These are phyloP conservation scores for Saccharomyces pastorianus DNA, from an alignment of 1,139 yeast species.

Conservation along the genomic window DNA sequence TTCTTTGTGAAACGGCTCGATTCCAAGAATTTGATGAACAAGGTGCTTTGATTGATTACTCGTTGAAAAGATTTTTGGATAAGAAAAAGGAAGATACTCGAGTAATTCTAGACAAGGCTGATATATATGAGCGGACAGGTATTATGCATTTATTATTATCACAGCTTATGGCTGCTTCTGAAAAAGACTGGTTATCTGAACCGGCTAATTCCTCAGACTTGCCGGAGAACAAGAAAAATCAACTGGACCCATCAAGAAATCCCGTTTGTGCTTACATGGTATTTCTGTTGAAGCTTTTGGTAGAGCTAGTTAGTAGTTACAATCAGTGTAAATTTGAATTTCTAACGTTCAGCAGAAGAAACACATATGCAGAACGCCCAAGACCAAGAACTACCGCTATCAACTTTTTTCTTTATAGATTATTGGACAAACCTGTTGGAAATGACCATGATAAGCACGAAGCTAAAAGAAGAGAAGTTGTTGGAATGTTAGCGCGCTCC, in stretches of 20 bases:
- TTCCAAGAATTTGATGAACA: slow-evolving; percentile 44
- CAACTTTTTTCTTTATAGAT: slow-evolving; percentile 68
- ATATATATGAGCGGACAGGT: slow-evolving; percentile 39
- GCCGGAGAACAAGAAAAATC: slow-evolving; percentile 26
- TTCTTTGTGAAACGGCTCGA: slow-evolving; percentile 42
- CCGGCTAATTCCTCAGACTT: slow-evolving; percentile 23
- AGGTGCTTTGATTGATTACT: slow-evolving; percentile 19
- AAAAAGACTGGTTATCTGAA: slow-evolving; percentile 44
- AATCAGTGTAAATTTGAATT: slow-evolving; percentile 77
- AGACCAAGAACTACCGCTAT: slow-evolving; percentile 71
- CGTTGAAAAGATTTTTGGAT: slow-evolving; percentile 24
- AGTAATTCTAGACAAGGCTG: slow-evolving; percentile 17
- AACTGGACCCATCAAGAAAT: slow-evolving; percentile 35
- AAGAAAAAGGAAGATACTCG: slow-evolving; percentile 36
- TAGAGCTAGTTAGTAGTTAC: slow-evolving; percentile 72
- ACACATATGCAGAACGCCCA: slow-evolving; percentile 32
- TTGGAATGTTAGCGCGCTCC: slow-evolving; percentile 34
- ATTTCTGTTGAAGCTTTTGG: slow-evolving; percentile 57
- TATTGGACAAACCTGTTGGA: slow-evolving; percentile 51
- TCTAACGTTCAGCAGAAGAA: slow-evolving; percentile 63
- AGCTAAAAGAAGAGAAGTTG: slow-evolving; percentile 30
- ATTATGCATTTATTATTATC: slow-evolving; percentile 53
- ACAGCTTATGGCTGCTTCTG: slow-evolving; percentile 53
- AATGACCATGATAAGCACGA: slow-evolving; percentile 30
- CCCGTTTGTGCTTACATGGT: slow-evolving; percentile 56